Percentiles rank a stretch among this genome's conserved stretches.
Evolutionary conservation across 257 asterid genomes (phyloP).

Genomic region (Cinchona pubescens): DNA sequence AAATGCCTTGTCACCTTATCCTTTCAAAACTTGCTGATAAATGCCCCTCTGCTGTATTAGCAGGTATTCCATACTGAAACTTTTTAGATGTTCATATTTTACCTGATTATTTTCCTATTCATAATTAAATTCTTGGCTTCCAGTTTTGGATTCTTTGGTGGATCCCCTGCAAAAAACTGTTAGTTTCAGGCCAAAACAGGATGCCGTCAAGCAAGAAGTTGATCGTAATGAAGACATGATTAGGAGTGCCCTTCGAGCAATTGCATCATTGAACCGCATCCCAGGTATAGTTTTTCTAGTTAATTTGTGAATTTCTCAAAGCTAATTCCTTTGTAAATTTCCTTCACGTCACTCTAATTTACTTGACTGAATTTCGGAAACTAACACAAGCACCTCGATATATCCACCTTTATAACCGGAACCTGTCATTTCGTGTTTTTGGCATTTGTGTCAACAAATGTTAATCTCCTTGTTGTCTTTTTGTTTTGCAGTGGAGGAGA

Average conservation of each 20-base stretch:
- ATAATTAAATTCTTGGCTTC: constrained; percentile 13
- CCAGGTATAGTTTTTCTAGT: constrained; percentile 41
- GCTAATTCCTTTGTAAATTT: neutral
- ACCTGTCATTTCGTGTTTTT: neutral
- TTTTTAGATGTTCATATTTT: neutral
- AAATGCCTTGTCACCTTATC: constrained; percentile 99
- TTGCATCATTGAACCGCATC: constrained; percentile 89
- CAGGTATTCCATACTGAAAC: constrained; percentile 47
- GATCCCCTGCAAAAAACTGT: constrained; percentile 91
- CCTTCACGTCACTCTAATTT: neutral
- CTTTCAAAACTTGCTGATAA: constrained; percentile 93
- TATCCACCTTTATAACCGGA: neutral
- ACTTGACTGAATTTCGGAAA: neutral
- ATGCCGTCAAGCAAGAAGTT: constrained; percentile 98
- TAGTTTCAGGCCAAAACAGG: constrained; percentile 83
- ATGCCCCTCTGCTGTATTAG: constrained; percentile 98
- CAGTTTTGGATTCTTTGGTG: constrained; percentile 94
- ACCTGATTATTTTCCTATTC: constrained; percentile 8
- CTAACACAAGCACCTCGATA: neutral
- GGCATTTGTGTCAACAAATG: neutral
- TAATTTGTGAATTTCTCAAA: neutral
- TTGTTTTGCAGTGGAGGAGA: constrained; percentile 83
- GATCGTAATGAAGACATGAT: constrained; percentile 99
- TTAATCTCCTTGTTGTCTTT: neutral
- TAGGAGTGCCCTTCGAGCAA: constrained; percentile 89